These are phyloP conservation scores for Aspergillus indologenus DNA, from an alignment of 495 filamentous ascomycete species.

Conservation along the genomic window DNA sequence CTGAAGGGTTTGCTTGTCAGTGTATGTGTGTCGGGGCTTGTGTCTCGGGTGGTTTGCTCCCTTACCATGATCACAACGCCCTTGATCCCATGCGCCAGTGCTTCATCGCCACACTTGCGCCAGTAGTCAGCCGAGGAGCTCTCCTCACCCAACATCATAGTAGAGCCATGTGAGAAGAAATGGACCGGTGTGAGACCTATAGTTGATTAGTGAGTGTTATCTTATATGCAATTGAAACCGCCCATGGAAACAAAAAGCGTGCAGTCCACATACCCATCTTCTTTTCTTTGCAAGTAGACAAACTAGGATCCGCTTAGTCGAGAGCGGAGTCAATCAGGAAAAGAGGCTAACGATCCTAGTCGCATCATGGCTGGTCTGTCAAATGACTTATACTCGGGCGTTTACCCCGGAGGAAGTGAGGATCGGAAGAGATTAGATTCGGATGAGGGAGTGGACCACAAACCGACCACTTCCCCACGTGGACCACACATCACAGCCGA, in stretches of 20 bases:
- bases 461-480: not conserved
- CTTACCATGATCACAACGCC: conserved; percentile 61
- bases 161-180: conserved; percentile 66
- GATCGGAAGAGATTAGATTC: not conserved
- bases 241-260: not conserved
- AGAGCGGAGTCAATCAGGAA: not conserved
- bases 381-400: not conserved
- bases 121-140: conserved; percentile 56
- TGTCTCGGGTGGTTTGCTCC: not conserved
- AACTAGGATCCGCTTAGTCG: not conserved
- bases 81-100: conserved; percentile 52
- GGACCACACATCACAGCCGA: not conserved
- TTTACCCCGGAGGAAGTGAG: not conserved
- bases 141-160: conserved; percentile 64
- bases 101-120: conserved; percentile 59
- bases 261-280: not conserved
- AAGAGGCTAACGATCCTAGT: not conserved
- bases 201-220: not conserved
- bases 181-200: conserved; percentile 52
- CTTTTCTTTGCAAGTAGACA: not conserved
- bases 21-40: not conserved
- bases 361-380: not conserved
- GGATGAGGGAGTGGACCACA: not conserved
- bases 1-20: conserved; percentile 23
- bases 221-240: not conserved